Evolutionary conservation across 108 stramenopile species (phyloP).

Genomic region (Stephanodiscus minutulus): DNA sequence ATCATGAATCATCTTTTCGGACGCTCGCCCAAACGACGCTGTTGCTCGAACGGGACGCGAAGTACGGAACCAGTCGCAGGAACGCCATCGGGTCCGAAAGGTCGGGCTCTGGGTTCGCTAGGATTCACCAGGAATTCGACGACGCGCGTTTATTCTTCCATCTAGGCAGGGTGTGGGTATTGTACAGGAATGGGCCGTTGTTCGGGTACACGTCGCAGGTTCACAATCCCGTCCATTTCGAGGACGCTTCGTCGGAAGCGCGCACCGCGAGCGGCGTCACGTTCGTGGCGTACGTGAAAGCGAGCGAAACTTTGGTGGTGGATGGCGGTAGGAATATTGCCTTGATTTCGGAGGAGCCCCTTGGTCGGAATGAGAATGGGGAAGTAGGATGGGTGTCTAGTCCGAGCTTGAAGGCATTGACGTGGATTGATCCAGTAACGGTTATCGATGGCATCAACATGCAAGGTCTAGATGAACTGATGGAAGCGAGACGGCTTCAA

Average conservation of each 20-base stretch:
- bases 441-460: conserved; percentile 64
- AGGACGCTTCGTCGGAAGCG: conserved; percentile 8
- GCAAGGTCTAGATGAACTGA: conserved; percentile 7
- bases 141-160: conserved; percentile 85
- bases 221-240: conserved; percentile 74
- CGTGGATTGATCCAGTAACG: conserved; percentile 88
- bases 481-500: neutral
- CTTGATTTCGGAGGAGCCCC: conserved; percentile 53
- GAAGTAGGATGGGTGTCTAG: conserved; percentile 15
- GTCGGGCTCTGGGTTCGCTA: conserved; percentile 14
- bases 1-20: conserved; percentile 38
- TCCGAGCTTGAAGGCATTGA: conserved; percentile 58
- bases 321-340: conserved; percentile 91
- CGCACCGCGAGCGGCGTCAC: conserved; percentile 2
- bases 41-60: conserved; percentile 63
- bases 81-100: conserved; percentile 18
- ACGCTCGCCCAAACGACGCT: conserved; percentile 68
- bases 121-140: conserved; percentile 61
- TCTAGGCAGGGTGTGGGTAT: conserved; percentile 61
- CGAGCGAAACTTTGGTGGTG: conserved; percentile 75
- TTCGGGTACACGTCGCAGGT: conserved; percentile 90
- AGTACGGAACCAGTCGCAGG: conserved; percentile 52
- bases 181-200: conserved; percentile 76
- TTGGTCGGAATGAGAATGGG: conserved; percentile 1
- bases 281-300: conserved; percentile 57